Base-by-base conservation (phyloP, 495 filamentous ascomycete species). In the Neurospora sp. region DNA sequence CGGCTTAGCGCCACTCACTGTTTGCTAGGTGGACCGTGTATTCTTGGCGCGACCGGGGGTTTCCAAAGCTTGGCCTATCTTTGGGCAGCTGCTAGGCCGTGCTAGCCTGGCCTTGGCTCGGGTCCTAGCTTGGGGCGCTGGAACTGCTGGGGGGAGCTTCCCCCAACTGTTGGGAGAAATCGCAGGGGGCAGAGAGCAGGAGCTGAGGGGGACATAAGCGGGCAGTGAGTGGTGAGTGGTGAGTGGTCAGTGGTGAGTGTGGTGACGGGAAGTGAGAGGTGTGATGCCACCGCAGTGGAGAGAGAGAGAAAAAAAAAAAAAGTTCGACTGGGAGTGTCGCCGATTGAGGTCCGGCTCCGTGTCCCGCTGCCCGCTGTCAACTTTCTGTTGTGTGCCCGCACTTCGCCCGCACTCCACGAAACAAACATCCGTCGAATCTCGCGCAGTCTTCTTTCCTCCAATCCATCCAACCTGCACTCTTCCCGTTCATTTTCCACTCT, bases 341-440 rank as follows among this genome's bases (percentile, higher is more conserved):
- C 79, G 81, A 79, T 83, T 73, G 74, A 77, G 73, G 75, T 74
- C 76, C 78, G 75, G 78, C 77, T 75, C 77, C 73, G 27, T 66
- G 54, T 66, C 54, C 54, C 54, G 54, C 49, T 60, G 20, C 49
- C 49, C 20, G 54, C 31, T 66, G 27, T 37, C 54, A 31, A 16
- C 54, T 16, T 66, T 62, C 54, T 31, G 46, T 31, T 31, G 49
- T 60, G 8, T 49, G 46, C 46, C 46, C 11, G 46, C 46, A 6
- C 2, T 20, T 31, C 27, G 44, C 46, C 46, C 11, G 42, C 18
- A 49, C 44, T 49, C 44, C 16, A 42, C 41, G 44, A 49, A 49
- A 49, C 44, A 60, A 60, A 60, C 20, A 11, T 27, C 27, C 27
- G 27, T 60, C 5, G 18, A 46, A 49, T 49, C 49, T 31, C 49